These are phyloP conservation scores for Fusarium proliferatum DNA, from an alignment of 2,329 filamentous ascomycete genomes.

Conservation along the genomic window DNA sequence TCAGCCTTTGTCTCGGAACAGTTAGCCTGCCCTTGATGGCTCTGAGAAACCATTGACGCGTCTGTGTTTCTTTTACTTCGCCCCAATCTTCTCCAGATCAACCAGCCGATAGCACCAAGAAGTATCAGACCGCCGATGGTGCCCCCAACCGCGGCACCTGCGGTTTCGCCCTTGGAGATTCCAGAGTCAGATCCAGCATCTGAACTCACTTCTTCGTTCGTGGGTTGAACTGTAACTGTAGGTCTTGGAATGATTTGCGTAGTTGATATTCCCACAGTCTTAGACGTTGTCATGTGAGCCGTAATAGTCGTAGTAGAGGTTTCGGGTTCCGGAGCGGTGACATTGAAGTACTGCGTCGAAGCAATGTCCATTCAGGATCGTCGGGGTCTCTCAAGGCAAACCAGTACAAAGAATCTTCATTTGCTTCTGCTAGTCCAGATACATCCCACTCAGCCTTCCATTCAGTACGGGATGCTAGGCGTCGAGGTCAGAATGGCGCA, in stretches of 20 bases:
- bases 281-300: too few relatives aligned
- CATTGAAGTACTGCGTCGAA: neutral
- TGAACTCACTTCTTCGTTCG: too few relatives aligned
- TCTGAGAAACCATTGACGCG: neutral
- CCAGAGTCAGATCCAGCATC: neutral
- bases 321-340: neutral
- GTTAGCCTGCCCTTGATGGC: rapidly evolving
- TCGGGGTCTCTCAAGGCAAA: neutral
- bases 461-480: neutral
- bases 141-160: neutral
- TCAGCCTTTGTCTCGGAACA: neutral
- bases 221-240: too few relatives aligned
- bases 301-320: too few relatives aligned
- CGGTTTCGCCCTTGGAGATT: neutral
- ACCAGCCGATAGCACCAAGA: neutral
- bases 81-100: neutral
- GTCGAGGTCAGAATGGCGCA: neutral
- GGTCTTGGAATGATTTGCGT: too few relatives aligned
- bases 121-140: neutral
- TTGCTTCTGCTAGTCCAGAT: rapidly evolving
- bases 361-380: too few relatives aligned
- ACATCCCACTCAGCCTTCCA: neutral
- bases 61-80: rapidly evolving
- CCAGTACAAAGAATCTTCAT: neutral
- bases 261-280: too few relatives aligned